Conservation (phyloP, 2,329 filamentous ascomycete species). For the Macrophomina tecta region DNA sequence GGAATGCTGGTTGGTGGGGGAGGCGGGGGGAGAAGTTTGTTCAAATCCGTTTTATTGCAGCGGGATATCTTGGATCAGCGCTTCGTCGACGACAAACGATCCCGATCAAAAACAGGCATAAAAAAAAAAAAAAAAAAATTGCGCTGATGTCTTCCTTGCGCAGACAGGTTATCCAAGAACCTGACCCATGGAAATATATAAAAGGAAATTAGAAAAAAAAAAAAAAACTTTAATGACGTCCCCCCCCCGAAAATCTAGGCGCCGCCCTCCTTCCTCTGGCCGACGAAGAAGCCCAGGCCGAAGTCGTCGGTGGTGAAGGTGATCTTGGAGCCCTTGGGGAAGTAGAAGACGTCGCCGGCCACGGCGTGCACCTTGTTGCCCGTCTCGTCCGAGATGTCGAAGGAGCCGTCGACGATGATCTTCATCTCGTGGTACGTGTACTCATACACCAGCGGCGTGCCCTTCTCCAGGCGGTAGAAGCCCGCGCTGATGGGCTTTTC, state of each 20-base stretch:
- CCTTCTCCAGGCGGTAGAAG: conserved; percentile 72
- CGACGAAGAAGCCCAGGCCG: conserved; percentile 65
- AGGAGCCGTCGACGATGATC: conserved; percentile 72
- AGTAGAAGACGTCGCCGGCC: conserved; percentile 71
- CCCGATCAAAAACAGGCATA: no score
- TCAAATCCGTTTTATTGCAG: no score
- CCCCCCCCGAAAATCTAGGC: conserved; percentile 21
- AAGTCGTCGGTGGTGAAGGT: conserved; percentile 68
- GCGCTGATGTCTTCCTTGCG: no score
- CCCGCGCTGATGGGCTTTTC: conserved; percentile 67
- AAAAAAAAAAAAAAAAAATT: no score
- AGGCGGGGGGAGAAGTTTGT: no score
- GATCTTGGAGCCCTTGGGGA: conserved; percentile 69
- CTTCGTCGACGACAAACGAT: no score
- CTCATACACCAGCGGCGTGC: conserved; percentile 70
- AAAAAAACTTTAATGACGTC: no score
- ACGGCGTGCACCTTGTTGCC: conserved; percentile 65
- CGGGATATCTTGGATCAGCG: no score
- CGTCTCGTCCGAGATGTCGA: conserved; percentile 68
- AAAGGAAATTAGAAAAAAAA: no score
- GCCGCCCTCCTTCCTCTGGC: conserved; percentile 45
- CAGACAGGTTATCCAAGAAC: no score
- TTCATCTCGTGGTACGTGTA: conserved; percentile 78
- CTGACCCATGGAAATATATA: no score
- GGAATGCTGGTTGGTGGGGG: no score